Percentiles rank a stretch among this genome's conserved stretches.
Conservation (phyloP, 441 rosid species). For the Croton setiger region DNA sequence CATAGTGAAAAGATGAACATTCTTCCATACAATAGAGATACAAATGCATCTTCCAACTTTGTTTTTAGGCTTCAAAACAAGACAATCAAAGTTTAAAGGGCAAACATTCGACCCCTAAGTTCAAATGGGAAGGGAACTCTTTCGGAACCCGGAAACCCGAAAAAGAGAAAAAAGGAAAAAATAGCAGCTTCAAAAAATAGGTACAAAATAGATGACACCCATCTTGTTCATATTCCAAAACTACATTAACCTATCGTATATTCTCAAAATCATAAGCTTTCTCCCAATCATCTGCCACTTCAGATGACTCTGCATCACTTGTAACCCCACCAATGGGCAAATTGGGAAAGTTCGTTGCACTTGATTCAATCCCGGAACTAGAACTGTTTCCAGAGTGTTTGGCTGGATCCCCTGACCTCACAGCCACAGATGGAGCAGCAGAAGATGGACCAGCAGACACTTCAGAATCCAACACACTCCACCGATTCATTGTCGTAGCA, state of each 20-base stretch:
- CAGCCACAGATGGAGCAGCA: constrained; percentile 24
- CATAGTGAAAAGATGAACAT: not conserved
- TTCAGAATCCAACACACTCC: constrained; percentile 70
- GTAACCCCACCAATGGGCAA: constrained; percentile 28
- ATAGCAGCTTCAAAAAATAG: not conserved
- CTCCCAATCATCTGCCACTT: constrained; percentile 96
- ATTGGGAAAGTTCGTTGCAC: constrained; percentile 29
- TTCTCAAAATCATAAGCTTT: constrained; percentile 47
- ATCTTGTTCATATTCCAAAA: not conserved
- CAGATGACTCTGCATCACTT: constrained; percentile 35
- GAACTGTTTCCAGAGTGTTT: constrained; percentile 24
- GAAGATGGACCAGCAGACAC: constrained; percentile 32
- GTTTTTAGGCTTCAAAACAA: not conserved
- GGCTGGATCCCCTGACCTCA: constrained; percentile 28
- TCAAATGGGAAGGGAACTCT: not conserved
- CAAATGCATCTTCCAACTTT: not conserved
- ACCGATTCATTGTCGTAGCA: constrained; percentile 63
- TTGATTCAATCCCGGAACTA: constrained; percentile 23
- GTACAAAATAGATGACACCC: not conserved
- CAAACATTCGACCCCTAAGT: not conserved
- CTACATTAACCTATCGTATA: not conserved
- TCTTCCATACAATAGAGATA: not conserved
- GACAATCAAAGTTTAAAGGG: not conserved
- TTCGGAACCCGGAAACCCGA: not conserved
- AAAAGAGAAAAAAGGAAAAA: too few species aligned